phyloP scores from a whole-genome alignment of 148 eudicot genomes.

The Rhododendron molle region DNA sequence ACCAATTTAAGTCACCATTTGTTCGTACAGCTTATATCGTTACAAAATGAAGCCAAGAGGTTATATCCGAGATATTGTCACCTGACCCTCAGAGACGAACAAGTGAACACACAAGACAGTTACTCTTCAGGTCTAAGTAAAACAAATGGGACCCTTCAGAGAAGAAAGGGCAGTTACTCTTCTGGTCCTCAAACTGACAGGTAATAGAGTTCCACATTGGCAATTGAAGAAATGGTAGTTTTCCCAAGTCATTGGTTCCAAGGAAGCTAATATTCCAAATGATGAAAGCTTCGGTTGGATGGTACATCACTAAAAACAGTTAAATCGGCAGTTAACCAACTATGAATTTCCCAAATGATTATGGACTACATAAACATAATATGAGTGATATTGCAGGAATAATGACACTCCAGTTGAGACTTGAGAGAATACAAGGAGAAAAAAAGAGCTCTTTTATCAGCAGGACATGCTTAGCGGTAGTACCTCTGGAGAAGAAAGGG shows the following conservation, averaged over 20 bases:
- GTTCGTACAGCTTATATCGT: neutral
- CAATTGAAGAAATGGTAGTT: neutral
- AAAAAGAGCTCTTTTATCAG: neutral
- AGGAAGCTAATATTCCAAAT: neutral
- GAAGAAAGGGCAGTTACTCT: no score
- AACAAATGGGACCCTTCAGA: constrained; percentile 2
- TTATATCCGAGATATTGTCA: neutral
- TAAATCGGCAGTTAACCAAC: neutral
- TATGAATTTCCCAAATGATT: neutral
- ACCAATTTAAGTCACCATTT: neutral
- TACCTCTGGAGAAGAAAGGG: constrained; percentile 87
- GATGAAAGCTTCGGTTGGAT: neutral
- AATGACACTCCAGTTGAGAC: neutral
- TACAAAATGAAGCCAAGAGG: neutral
- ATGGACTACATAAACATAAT: neutral
- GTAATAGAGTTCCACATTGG: neutral
- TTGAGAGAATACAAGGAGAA: neutral
- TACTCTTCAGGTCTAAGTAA: neutral
- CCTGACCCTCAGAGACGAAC: neutral
- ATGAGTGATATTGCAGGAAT: neutral
- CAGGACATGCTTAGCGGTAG: neutral
- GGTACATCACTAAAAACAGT: neutral
- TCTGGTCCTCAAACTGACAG: neutral
- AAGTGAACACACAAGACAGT: neutral
- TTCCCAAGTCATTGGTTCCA: neutral